These are phyloP conservation scores for Solanum megistacrolobum DNA, from an alignment of 257 asterid species.

Conservation along the genomic window DNA sequence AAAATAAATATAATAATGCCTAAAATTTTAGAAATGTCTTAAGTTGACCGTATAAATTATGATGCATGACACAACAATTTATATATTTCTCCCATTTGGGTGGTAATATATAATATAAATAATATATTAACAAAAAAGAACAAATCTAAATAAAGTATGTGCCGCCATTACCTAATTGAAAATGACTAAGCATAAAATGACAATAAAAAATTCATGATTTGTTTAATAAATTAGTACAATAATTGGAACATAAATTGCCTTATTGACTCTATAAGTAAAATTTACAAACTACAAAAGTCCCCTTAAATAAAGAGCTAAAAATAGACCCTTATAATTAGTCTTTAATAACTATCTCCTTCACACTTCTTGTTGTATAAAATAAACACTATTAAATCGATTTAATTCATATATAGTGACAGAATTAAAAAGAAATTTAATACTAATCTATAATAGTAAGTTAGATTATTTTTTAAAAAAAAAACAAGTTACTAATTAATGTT, in stretches of 20 bases:
- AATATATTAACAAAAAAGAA: background rate
- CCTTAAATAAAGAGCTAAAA: slow-evolving; percentile 1
- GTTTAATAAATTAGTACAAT: slow-evolving; percentile 19
- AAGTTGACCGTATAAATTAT: background rate
- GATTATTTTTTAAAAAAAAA: background rate
- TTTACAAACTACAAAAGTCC: slow-evolving; percentile 16
- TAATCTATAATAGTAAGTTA: background rate
- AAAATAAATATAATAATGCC: background rate
- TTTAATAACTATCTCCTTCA: background rate
- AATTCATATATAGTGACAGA: background rate
- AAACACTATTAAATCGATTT: background rate
- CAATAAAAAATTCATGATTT: slow-evolving; percentile 2
- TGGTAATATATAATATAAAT: background rate
- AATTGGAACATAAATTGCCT: slow-evolving; percentile 27
- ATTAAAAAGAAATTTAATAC: no score
- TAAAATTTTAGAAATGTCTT: background rate
- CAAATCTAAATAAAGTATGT: background rate
- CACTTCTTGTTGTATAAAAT: background rate
- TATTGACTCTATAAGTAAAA: background rate
- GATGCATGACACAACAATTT: background rate
- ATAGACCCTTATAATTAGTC: slow-evolving; percentile 24
- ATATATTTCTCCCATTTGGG: slow-evolving; percentile 1
- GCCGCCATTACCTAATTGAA: background rate
- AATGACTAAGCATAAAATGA: background rate
- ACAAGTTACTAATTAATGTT: background rate